Percentiles rank a stretch among this genome's conserved stretches.
Conservation (phyloP, 2,329 filamentous ascomycete species). For the Atkinsonella hypoxylon region DNA sequence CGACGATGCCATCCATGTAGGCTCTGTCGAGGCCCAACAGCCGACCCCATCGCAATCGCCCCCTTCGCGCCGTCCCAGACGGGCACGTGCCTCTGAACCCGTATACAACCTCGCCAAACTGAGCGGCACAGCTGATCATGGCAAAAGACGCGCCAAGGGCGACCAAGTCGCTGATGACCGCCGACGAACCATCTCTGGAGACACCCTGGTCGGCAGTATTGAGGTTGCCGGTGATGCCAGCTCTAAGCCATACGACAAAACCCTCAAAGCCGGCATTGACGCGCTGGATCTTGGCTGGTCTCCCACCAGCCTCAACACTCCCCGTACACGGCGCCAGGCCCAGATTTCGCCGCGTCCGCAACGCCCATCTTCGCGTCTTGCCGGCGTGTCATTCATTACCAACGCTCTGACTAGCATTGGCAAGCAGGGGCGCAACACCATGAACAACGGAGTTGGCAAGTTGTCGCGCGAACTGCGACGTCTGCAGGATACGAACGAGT, state of each 20-base stretch:
- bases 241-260: slow-evolving; percentile 6
- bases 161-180: slow-evolving; percentile 32
- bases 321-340: slow-evolving; percentile 21
- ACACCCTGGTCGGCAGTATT: slow-evolving; percentile 19
- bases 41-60: slow-evolving; percentile 11
- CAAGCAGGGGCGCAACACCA: slow-evolving; percentile 46
- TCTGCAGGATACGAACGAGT: slow-evolving; percentile 53
- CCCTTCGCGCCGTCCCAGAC: slow-evolving; percentile 36
- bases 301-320: slow-evolving; percentile 24
- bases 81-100: slow-evolving; percentile 41
- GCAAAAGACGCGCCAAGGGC: slow-evolving; percentile 40
- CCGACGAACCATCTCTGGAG: slow-evolving; percentile 34
- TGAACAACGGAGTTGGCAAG: slow-evolving; percentile 34
- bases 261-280: slow-evolving; percentile 22
- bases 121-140: slow-evolving; percentile 49
- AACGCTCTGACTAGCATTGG: slow-evolving; percentile 41
- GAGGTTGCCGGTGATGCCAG: slow-evolving; percentile 12
- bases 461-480: slow-evolving; percentile 46
- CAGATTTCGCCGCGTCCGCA: slow-evolving; percentile 19
- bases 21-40: slow-evolving; percentile 16
- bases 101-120: slow-evolving; percentile 57
- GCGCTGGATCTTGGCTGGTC: slow-evolving; percentile 35
- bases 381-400: slow-evolving; percentile 27
- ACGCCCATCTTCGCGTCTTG: slow-evolving; percentile 30
- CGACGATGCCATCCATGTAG: slow-evolving; percentile 14